Evolutionary conservation across 1,139 yeast genomes (phyloP).

Genomic region (Eremothecium sinecaudum): DNA sequence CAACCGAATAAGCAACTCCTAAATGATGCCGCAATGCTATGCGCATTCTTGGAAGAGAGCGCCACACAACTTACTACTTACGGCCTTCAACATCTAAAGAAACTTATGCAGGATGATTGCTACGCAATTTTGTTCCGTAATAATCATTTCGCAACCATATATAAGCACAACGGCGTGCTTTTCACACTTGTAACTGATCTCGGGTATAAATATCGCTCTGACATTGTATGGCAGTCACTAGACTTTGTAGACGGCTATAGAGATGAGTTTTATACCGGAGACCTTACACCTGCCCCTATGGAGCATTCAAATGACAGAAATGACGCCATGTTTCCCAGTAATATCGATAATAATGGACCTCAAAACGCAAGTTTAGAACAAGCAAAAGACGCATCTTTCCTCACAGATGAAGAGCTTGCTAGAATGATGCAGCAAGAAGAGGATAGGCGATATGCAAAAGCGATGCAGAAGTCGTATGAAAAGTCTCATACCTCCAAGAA

Average conservation of each 20-base stretch:
- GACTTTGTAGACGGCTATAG: slow-evolving; percentile 55
- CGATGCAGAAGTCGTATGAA: too few species aligned
- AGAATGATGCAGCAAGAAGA: slow-evolving; percentile 27
- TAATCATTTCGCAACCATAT: slow-evolving; percentile 71
- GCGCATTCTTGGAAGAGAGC: slow-evolving; percentile 35
- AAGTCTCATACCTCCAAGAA: too few species aligned
- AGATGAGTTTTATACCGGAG: slow-evolving; percentile 58
- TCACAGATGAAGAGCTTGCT: slow-evolving; percentile 24
- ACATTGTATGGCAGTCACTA: slow-evolving; percentile 70
- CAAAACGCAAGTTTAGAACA: slow-evolving; percentile 4
- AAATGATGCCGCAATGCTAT: slow-evolving; percentile 26
- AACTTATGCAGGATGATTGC: slow-evolving; percentile 38
- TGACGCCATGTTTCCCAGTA: neutral
- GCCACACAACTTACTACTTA: slow-evolving; percentile 61
- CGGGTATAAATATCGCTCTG: slow-evolving; percentile 43
- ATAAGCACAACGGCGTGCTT: slow-evolving; percentile 43
- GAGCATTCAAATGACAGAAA: slow-evolving; percentile 9
- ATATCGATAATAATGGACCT: slow-evolving; percentile 6
- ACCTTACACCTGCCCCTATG: slow-evolving; percentile 37
- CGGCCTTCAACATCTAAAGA: slow-evolving; percentile 43
- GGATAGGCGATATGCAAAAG: slow-evolving; percentile 19
- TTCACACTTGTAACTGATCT: slow-evolving; percentile 63
- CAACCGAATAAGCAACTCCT: slow-evolving; percentile 20
- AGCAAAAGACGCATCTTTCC: slow-evolving; percentile 9
- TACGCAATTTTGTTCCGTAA: slow-evolving; percentile 69